Base-by-base conservation (phyloP, 495 filamentous ascomycete species). In the Penicillium coprophilum region DNA sequence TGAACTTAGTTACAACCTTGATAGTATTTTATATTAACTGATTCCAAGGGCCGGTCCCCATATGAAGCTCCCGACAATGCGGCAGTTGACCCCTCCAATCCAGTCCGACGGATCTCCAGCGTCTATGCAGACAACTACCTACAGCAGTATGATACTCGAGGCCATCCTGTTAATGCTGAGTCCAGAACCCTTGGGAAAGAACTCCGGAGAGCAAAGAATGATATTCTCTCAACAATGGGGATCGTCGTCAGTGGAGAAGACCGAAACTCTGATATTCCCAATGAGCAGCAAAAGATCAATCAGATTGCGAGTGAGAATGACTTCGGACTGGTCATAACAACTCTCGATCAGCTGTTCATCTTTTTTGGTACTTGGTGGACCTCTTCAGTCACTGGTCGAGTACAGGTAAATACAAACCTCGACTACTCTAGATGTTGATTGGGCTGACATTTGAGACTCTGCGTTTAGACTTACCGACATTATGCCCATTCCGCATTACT, bases 141-240 rank as follows among this genome's bases (percentile, higher is more conserved):
- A 28, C 87, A 90, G 71, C 73, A 82, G 43, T 91, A 88, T 68
- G 87, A 90, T 69, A 78, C 80, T n/a, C 78, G 82, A 51, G 88
- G 87, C 13, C 83, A 86, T 50, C 85, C 88, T 7, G 71, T 84
- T 36, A 90, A 90, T 61, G 78, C 78, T 0, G 78, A 80, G 44
- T 82, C 79, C 1, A 77, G 71, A 46, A 48, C 58, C 21, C 58
- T 78, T 23, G 78, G 71, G 5, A 67, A 76, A 36, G 71, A 71
- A 17, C 72, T 80, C 5, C 67, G 77, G 52, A 74, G 76, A 67
- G 81, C 81, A 0, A 80, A 82, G 55, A 84, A 84, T 72, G 80
- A 83, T 59, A 77, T 84, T 10, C 71, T 82, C n/a, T 77, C 79
- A 12, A 81, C 78, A 2, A 80, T 82, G 71, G 80, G 80, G 4